These are phyloP conservation scores for Myxozyma udenii DNA, from an alignment of 805 yeast genomes.

Conservation along the genomic window DNA sequence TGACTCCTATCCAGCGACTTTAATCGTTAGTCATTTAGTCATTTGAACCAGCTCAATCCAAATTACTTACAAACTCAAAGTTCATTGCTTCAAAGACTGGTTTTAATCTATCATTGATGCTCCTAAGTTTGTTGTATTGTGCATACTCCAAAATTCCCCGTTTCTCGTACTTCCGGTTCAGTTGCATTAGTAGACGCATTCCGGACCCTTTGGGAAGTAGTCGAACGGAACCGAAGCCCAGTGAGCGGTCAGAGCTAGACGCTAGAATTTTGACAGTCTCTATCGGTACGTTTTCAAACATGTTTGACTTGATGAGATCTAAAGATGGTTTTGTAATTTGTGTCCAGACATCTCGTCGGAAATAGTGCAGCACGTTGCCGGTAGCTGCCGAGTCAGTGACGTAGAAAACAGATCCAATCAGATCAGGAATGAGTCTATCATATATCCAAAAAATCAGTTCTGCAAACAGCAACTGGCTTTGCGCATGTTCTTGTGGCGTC, in stretches of 20 bases:
- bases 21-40: neutral
- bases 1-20: neutral
- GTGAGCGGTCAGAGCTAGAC: conserved; percentile 46
- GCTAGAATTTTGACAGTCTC: conserved; percentile 32
- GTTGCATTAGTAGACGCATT: conserved; percentile 26
- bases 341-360: conserved; percentile 60
- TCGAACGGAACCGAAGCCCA: conserved; percentile 40
- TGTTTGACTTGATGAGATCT: conserved; percentile 29
- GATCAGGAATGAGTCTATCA: conserved; percentile 43
- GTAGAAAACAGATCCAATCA: conserved; percentile 59
- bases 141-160: conserved; percentile 10
- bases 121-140: conserved; percentile 16
- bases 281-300: conserved; percentile 19
- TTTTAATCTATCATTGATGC: conserved; percentile 32
- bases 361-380: conserved; percentile 46
- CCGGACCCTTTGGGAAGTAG: conserved; percentile 26
- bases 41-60: neutral
- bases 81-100: conserved; percentile 17
- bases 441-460: conserved; percentile 61
- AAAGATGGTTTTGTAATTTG: conserved; percentile 43
- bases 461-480: conserved; percentile 41
- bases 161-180: conserved; percentile 11
- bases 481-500: conserved; percentile 44
- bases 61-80: conserved; percentile 6
- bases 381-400: conserved; percentile 56